These are phyloP conservation scores for Cyanidiococcus yangmingshanensis DNA, from an alignment of 23 red algal species.

Conservation along the genomic window DNA sequence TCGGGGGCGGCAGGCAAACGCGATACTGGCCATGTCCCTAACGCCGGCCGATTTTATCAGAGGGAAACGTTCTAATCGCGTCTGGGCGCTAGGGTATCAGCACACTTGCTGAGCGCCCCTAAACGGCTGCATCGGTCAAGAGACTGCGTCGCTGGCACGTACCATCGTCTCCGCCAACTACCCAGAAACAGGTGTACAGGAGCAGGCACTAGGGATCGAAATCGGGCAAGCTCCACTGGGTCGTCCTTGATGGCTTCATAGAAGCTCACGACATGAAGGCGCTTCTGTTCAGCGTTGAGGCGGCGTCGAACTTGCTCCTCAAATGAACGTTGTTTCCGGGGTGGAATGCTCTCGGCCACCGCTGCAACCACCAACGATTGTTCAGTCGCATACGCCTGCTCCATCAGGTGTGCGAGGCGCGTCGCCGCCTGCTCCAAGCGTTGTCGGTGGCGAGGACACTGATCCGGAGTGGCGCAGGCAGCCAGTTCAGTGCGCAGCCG, in stretches of 20 bases:
- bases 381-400: not conserved
- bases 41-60: too few species aligned
- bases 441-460: not conserved
- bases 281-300: constrained; percentile 2
- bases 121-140: not conserved
- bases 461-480: not conserved
- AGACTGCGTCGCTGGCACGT: not conserved
- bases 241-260: not conserved
- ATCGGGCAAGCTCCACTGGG: constrained; percentile 8
- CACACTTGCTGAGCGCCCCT: too few species aligned
- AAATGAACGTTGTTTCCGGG: not conserved
- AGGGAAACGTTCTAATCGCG: too few species aligned
- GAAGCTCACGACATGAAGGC: constrained; percentile 15
- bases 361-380: not conserved
- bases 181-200: not conserved
- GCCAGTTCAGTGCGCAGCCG: not conserved
- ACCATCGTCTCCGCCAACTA: not conserved
- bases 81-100: too few species aligned
- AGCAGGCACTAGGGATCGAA: not conserved
- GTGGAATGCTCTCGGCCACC: not conserved
- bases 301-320: not conserved
- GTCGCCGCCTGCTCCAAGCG: not conserved
- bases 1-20: too few species aligned
- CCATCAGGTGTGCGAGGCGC: not conserved
- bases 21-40: too few species aligned